phyloP scores from a whole-genome alignment of 2,329 filamentous ascomycete genomes.

The Cercospora brassicicola region DNA sequence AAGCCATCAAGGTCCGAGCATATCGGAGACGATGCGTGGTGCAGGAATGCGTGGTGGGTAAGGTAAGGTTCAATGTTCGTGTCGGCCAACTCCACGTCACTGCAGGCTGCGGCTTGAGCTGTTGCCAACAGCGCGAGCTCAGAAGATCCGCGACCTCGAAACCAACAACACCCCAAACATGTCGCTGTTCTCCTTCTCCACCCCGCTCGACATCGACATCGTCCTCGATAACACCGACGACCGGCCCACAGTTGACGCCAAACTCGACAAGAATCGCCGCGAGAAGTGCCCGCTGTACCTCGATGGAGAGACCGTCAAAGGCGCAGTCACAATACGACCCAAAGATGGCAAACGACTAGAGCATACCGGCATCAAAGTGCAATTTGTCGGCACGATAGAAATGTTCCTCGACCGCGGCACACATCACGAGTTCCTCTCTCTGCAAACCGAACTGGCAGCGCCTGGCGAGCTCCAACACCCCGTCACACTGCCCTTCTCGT shows the following conservation, averaged over 20 bases:
- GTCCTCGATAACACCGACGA: conserved; percentile 95
- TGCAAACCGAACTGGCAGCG: conserved; percentile 93
- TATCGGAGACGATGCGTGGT: neutral
- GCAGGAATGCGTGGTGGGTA: neutral
- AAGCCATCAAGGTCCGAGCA: conserved; percentile 7
- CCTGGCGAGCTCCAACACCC: conserved; percentile 98
- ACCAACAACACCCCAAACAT: conserved; percentile 50
- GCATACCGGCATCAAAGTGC: conserved; percentile 98
- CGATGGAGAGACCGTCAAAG: conserved; percentile 97
- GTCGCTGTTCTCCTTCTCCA: conserved; percentile 95
- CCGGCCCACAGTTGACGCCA: conserved; percentile 92
- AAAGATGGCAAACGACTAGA: conserved; percentile 98
- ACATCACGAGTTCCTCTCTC: conserved; percentile 97
- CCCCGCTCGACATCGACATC: conserved; percentile 97
- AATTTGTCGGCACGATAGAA: conserved; percentile 99
- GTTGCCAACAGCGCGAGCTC: neutral
- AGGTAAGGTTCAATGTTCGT: neutral
- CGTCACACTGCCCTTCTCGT: conserved; percentile 98
- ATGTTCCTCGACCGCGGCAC: conserved; percentile 99
- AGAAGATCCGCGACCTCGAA: neutral
- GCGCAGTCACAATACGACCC: conserved; percentile 87
- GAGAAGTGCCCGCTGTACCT: conserved; percentile 97
- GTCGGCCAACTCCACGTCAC: neutral
- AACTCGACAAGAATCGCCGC: conserved; percentile 95
- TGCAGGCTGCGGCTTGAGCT: neutral